A percentile compares a stretch with the other conserved stretches of the same genome.
These are phyloP conservation scores for Candida berthetii DNA, from an alignment of 805 yeast genomes.

Conservation along the genomic window DNA sequence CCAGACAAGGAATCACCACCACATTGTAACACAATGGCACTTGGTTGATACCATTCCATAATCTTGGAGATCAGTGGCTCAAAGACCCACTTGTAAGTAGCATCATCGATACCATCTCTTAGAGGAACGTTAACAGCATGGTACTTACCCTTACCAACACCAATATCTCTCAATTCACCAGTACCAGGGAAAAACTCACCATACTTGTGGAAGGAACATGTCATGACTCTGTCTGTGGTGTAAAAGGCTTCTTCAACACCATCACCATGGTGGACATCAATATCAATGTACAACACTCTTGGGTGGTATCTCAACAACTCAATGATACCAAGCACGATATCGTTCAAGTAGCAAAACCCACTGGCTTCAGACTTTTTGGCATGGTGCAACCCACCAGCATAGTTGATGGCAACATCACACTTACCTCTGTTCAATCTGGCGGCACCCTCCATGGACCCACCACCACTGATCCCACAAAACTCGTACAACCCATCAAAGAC, in stretches of 20 bases:
- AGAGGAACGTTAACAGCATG: slow-evolving; percentile 83
- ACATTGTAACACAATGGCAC: slow-evolving; percentile 95
- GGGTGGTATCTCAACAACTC: slow-evolving; percentile 78
- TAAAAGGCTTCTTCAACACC: slow-evolving; percentile 95
- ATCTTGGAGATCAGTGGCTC: slow-evolving; percentile 81
- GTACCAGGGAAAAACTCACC: slow-evolving; percentile 95
- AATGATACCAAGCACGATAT: slow-evolving; percentile 79
- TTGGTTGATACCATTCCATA: slow-evolving; percentile 87
- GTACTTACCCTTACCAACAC: slow-evolving; percentile 80
- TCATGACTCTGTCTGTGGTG: slow-evolving; percentile 87
- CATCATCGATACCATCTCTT: slow-evolving; percentile 93
- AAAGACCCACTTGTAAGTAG: slow-evolving; percentile 65
- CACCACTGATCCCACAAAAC: slow-evolving; percentile 75
- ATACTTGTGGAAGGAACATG: slow-evolving; percentile 85
- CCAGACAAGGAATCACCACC: slow-evolving; percentile 98
- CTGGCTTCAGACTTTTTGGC: slow-evolving; percentile 88
- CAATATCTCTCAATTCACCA: slow-evolving; percentile 79
- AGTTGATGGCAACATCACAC: slow-evolving; percentile 87
- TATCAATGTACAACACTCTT: slow-evolving; percentile 81
- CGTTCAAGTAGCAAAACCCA: slow-evolving; percentile 89
- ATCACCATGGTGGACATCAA: slow-evolving; percentile 91
- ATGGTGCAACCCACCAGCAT: slow-evolving; percentile 92
- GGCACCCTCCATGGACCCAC: slow-evolving; percentile 89
- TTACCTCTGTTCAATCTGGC: slow-evolving; percentile 75
- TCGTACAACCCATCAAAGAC: slow-evolving; percentile 76